These are phyloP conservation scores for Phytophthora podocarpi DNA, from an alignment of 352 stramenopile genomes.

Conservation along the genomic window DNA sequence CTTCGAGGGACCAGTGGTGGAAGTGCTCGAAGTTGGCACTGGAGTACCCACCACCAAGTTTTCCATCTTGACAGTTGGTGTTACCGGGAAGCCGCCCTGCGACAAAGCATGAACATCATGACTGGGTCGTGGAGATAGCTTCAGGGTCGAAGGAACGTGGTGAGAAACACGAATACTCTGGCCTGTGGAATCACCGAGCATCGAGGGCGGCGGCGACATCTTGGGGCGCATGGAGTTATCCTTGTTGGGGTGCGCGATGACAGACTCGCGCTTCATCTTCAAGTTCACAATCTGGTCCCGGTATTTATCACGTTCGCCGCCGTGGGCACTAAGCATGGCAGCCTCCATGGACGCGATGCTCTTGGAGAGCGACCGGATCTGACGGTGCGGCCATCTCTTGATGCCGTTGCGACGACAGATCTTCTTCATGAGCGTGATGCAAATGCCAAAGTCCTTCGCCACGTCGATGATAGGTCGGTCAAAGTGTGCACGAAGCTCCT, in stretches of 20 bases:
- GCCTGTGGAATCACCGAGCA: slow-evolving; percentile 14
- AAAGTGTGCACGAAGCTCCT: slow-evolving; percentile 85
- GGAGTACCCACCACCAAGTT: slow-evolving; percentile 26
- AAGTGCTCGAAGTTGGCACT: slow-evolving; percentile 14
- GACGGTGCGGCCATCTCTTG: slow-evolving; percentile 75
- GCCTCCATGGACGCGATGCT: slow-evolving; percentile 90
- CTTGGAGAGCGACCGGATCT: slow-evolving; percentile 87
- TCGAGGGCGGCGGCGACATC: slow-evolving; percentile 32
- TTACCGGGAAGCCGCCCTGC: slow-evolving; percentile 13
- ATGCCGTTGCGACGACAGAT: slow-evolving; percentile 84
- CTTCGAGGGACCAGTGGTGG: slow-evolving; percentile 50
- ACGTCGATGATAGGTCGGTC: slow-evolving; percentile 89
- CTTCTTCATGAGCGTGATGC: slow-evolving; percentile 92
- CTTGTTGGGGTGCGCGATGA: slow-evolving; percentile 89
- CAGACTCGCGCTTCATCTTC: slow-evolving; percentile 83
- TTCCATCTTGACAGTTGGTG: slow-evolving; percentile 39
- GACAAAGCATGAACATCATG: slow-evolving; percentile 6
- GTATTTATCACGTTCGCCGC: slow-evolving; percentile 83
- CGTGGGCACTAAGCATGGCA: slow-evolving; percentile 84
- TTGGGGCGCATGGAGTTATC: slow-evolving; percentile 62
- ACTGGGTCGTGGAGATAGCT: slow-evolving; percentile 31
- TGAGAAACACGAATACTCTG: slow-evolving; percentile 12
- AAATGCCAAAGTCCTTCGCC: slow-evolving; percentile 91
- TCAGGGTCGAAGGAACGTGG: slow-evolving; percentile 17
- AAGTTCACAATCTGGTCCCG: slow-evolving; percentile 85